A percentile compares a stretch with the other conserved stretches of the same genome.
Conservation (phyloP, 441 rosid species). For the Erysimum cheiri region DNA sequence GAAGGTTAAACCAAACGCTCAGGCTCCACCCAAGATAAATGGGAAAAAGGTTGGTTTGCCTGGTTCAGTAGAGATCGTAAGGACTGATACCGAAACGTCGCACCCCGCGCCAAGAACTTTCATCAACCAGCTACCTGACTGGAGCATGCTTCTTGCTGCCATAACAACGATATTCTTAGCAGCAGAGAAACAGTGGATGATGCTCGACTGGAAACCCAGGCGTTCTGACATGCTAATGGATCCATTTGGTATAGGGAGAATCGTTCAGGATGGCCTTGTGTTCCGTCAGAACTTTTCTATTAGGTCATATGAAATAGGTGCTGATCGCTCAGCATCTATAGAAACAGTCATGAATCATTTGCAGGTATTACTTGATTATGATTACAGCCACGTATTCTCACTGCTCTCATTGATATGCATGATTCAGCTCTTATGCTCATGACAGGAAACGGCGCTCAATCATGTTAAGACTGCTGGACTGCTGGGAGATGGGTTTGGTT, state of each 20-base stretch:
- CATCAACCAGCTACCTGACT: constrained; percentile 93
- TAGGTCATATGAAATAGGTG: constrained; percentile 98
- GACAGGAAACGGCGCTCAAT: constrained; percentile 95
- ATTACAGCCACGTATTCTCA: background rate
- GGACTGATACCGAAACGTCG: constrained; percentile 55
- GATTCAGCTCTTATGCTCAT: constrained; percentile 25
- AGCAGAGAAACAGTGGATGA: constrained; percentile 99
- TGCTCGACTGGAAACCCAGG: constrained; percentile 97
- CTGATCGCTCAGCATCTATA: constrained; percentile 96
- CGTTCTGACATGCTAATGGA: constrained; percentile 84
- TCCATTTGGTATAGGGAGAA: constrained; percentile 82
- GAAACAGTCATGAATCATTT: constrained; percentile 99
- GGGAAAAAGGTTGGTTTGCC: constrained; percentile 62
- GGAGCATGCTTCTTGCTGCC: constrained; percentile 99
- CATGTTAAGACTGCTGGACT: constrained; percentile 87
- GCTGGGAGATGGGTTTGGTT: constrained; percentile 94
- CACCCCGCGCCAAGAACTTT: constrained; percentile 84
- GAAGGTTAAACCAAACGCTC: constrained; percentile 86
- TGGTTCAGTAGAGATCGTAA: constrained; percentile 51
- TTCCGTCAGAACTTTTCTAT: constrained; percentile 90
- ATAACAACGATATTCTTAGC: constrained; percentile 95
- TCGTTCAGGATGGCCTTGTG: constrained; percentile 88
- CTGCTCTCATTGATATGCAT: background rate
- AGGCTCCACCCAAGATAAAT: constrained; percentile 88
- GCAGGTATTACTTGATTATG: constrained; percentile 59